Conservation (phyloP, 352 stramenopile genomes). For the Pseudoperonospora humuli region DNA sequence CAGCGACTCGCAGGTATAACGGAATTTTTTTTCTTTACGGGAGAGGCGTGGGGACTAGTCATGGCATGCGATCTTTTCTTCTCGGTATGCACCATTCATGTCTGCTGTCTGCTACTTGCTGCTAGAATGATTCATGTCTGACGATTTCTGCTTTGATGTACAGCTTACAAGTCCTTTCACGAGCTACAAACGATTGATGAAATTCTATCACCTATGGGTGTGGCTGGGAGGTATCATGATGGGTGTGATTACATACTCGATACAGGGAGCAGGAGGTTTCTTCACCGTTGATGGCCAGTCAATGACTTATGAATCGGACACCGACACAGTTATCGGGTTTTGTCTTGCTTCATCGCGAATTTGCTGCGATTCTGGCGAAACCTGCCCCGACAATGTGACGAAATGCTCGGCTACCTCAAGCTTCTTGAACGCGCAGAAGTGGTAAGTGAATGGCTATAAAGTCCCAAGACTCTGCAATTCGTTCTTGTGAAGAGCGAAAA, state of each 20-base stretch:
- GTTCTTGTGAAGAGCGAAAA: not conserved
- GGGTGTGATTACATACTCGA: slow-evolving; percentile 64
- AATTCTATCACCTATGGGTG: slow-evolving; percentile 83
- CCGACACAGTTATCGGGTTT: slow-evolving; percentile 66
- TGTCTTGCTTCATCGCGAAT: slow-evolving; percentile 78
- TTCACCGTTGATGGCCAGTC: slow-evolving; percentile 80
- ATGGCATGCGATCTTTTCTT: slow-evolving; percentile 87
- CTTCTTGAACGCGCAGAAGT: slow-evolving; percentile 77
- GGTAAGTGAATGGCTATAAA: slow-evolving; percentile 18
- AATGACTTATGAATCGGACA: slow-evolving; percentile 66
- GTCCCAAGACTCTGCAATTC: too few species aligned
- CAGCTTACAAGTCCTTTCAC: slow-evolving; percentile 83
- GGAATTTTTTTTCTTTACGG: slow-evolving; percentile 87
- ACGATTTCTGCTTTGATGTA: not conserved
- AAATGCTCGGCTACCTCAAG: slow-evolving; percentile 42
- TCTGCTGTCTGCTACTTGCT: not conserved
- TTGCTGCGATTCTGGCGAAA: slow-evolving; percentile 50
- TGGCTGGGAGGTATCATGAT: slow-evolving; percentile 80
- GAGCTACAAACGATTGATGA: slow-evolving; percentile 86
- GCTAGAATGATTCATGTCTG: not conserved
- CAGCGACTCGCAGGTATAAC: slow-evolving; percentile 70
- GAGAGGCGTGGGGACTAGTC: slow-evolving; percentile 79
- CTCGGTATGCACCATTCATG: slow-evolving; percentile 32
- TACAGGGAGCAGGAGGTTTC: slow-evolving; percentile 65
- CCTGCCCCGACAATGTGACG: slow-evolving; percentile 28